Evolutionary conservation across 2,329 filamentous ascomycete species (phyloP), one percentile per base, ranked within the genome.

Genomic region (Hypoxylon sp.): DNA sequence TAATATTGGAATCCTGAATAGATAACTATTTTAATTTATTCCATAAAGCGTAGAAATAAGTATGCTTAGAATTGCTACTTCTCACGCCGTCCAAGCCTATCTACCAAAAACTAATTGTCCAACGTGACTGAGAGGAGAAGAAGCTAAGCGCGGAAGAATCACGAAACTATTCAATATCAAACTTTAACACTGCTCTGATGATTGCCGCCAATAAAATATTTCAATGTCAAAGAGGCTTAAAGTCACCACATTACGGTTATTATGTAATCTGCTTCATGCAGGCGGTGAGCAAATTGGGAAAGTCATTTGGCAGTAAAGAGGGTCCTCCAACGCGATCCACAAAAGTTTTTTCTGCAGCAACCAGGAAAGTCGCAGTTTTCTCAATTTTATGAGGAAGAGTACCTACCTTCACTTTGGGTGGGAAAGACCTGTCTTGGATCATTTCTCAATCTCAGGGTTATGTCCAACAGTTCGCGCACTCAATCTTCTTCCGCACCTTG

Each of bases 401-500:
- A 24, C 35, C 24, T 24, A 14, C 22, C 37, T 55, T 31, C 39
- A 42, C 42, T 44, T 44, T 26, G 46, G 46, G 31, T 50, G 35
- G 50, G 50, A 44, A 35, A 31, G 19, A 39, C 24, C 17, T 42
- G 6, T 22, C 22, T 52, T 54, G 35, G n/a, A 13, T 22, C 14
- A 24, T 48, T 51, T 39, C 22, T 53, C 13, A 31, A 46, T 59
- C n/a, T n/a, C 62, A 35, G 50, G 67, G 68, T 72, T 61, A 72
- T 72, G 68, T 48, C 59, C 58, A 63, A 19, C 33, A 55, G 52
- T 14, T n/a, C 44, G 11, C 42, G 11, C 17, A 47, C 44, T 58
- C 44, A 65, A 63, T 10, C 39, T 53, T 66, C 33, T 51, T 55
- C 67, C 57, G 65, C 42, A 61, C 47, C 67, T 66, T 66, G 71